phyloP scores from a whole-genome alignment of 2,329 filamentous ascomycete species.

The Diaporthe caulivora region DNA sequence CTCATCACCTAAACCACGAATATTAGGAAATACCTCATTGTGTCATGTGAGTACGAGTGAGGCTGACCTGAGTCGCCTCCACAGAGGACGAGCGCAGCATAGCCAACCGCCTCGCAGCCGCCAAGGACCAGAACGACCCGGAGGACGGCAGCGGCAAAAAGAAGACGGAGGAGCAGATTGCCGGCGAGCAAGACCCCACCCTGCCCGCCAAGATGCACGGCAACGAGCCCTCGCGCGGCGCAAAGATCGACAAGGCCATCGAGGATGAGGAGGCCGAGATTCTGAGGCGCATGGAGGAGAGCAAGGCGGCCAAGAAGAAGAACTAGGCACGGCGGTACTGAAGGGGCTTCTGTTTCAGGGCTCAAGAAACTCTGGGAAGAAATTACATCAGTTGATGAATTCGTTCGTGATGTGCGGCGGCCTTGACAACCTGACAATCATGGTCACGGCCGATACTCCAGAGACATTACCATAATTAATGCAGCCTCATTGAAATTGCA shows the following conservation, averaged over 20 bases:
- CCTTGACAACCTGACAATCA: not conserved
- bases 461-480: no score
- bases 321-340: not conserved
- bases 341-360: fast-evolving
- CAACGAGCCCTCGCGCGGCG: slow-evolving; percentile 80
- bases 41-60: not conserved
- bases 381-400: no score
- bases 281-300: slow-evolving; percentile 62
- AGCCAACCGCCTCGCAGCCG: slow-evolving; percentile 77
- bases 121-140: slow-evolving; percentile 39
- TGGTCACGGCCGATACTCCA: no score
- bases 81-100: slow-evolving; percentile 79
- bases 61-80: not conserved
- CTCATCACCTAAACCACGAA: not conserved
- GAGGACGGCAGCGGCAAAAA: slow-evolving; percentile 42
- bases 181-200: slow-evolving; percentile 42
- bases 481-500: no score
- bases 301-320: slow-evolving; percentile 39
- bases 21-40: not conserved
- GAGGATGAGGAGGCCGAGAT: slow-evolving; percentile 76
- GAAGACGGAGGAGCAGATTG: slow-evolving; percentile 47
- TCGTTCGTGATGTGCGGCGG: not conserved
- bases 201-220: slow-evolving; percentile 70
- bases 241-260: slow-evolving; percentile 78
- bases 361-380: not conserved